phyloP scores from a whole-genome alignment of 192 early-diverging fungal species.

The Entophlyctis helioformis region DNA sequence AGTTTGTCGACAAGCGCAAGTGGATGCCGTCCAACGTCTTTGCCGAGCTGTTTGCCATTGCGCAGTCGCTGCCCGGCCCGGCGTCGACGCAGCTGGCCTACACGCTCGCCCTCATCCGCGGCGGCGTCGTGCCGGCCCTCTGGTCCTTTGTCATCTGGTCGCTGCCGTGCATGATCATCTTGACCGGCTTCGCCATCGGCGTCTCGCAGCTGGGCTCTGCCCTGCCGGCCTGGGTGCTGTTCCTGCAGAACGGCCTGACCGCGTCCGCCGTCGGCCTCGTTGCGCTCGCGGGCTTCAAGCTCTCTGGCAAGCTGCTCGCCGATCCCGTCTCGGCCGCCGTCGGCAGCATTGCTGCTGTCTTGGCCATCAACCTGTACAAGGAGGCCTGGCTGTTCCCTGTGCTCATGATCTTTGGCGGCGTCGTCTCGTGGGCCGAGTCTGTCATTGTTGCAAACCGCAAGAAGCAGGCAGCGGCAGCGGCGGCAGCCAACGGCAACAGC shows the following conservation, averaged over 20 bases:
- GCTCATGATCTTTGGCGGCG: conserved; percentile 38
- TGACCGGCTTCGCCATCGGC: neutral
- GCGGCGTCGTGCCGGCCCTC: conserved; percentile 32
- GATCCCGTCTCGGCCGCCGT: conserved; percentile 2
- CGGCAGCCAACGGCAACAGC: no score
- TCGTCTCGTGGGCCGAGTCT: conserved; percentile 2
- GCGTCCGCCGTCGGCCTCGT: conserved; percentile 49
- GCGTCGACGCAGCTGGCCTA: conserved; percentile 40
- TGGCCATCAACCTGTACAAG: conserved; percentile 13
- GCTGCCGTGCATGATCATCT: no score
- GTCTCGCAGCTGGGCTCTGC: neutral
- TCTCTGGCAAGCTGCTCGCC: conserved; percentile 5
- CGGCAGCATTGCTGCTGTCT: conserved; percentile 1
- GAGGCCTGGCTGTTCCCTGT: conserved; percentile 36
- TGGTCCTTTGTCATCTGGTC: conserved; percentile 39
- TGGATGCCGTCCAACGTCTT: conserved; percentile 41
- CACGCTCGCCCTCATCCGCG: conserved; percentile 33
- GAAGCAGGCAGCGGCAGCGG: no score
- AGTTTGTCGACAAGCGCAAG: conserved; percentile 35
- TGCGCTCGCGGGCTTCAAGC: conserved; percentile 36
- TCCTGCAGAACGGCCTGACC: conserved; percentile 38
- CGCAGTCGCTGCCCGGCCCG: conserved; percentile 42
- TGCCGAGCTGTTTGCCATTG: conserved; percentile 46
- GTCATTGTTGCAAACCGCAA: neutral
- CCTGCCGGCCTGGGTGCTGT: conserved; percentile 32